These are phyloP conservation scores for Chytriomyces sp. DNA, from an alignment of 192 early-diverging fungal genomes.

Conservation along the genomic window DNA sequence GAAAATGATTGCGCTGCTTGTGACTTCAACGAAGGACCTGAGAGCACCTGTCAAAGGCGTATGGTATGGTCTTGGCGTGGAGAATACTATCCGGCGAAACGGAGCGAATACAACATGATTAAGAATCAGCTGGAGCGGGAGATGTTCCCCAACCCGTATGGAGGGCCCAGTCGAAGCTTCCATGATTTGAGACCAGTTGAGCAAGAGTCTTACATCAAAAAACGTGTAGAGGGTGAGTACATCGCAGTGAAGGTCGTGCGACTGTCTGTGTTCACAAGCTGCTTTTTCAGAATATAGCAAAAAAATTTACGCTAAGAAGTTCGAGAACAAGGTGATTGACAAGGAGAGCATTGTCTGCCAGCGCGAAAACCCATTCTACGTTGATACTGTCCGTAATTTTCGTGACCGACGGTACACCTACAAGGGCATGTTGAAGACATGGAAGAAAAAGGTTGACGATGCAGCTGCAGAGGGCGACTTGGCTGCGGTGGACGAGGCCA, in stretches of 20 bases:
- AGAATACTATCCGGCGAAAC: constrained; percentile 90
- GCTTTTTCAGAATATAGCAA: constrained; percentile 86
- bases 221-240: constrained; percentile 76
- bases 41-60: constrained; percentile 84
- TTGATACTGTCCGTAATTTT: constrained; percentile 94
- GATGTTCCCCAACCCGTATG: constrained; percentile 64
- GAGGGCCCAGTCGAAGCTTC: constrained; percentile 54
- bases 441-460: constrained; percentile 82
- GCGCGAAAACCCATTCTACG: constrained; percentile 96
- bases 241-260: no score
- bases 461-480: constrained; percentile 68
- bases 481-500: constrained; percentile 74
- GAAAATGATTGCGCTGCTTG: constrained; percentile 89
- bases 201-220: constrained; percentile 71
- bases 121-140: constrained; percentile 81
- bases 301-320: constrained; percentile 84
- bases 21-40: constrained; percentile 85
- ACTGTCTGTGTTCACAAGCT: no score
- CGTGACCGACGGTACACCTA: constrained; percentile 98
- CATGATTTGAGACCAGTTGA: constrained; percentile 69
- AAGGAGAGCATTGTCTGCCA: constrained; percentile 94
- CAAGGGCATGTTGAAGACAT: constrained; percentile 89
- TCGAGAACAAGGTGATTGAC: constrained; percentile 79
- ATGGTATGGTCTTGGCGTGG: constrained; percentile 99
- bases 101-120: constrained; percentile 90